Base-by-base conservation (phyloP, 2,329 filamentous ascomycete genomes). In the Aspergillus pseudoterreus region DNA sequence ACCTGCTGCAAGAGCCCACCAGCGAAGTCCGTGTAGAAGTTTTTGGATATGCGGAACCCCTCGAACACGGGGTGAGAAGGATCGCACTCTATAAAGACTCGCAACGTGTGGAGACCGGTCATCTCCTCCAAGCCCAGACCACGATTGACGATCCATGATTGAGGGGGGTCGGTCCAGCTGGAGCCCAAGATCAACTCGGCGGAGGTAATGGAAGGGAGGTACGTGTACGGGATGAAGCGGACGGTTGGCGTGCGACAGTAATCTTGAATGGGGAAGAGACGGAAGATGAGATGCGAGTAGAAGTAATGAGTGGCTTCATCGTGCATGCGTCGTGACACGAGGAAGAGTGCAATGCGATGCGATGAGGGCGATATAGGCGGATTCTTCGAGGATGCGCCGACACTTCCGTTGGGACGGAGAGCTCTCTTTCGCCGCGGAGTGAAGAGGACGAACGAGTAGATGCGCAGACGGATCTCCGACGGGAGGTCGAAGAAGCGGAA, bases 51-150 rank as follows among this genome's bases (percentile, higher is more conserved):
- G n/a, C 81, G 70, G 59, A 82, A 84, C 1, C 80, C 81, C 43
- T 78, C 73, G 57, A 84, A 84, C 4, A 78, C 67, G 19, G 75
- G 74, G 53, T 78, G 71, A 6, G 75, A 74, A 4, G 75, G 82
- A 62, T 85, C 82, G 48, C 75, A 73, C 58, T 83, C 78, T 8
- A 84, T 73, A 54, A 84, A 83, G 6, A 85, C 70, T 54, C 78
- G 80, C 43, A 85, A 62, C 4, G 69, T 71, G 42, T 75, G 71
- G 6, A 81, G 65, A 38, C 71, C 72, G 12, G 57, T 68, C 67
- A 77, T 75, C 38, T 80, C 75, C 3, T 66, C 62, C 33, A 84
- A 61, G 0, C 81, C 79, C 6, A 84, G 69, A 1, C 70, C 59
- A 12, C 71, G 65, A 44, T 76, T 74, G 14, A 81, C 75, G 15